These are phyloP conservation scores for Glomus cerebriforme DNA, from an alignment of 192 early-diverging fungal genomes.

Conservation along the genomic window DNA sequence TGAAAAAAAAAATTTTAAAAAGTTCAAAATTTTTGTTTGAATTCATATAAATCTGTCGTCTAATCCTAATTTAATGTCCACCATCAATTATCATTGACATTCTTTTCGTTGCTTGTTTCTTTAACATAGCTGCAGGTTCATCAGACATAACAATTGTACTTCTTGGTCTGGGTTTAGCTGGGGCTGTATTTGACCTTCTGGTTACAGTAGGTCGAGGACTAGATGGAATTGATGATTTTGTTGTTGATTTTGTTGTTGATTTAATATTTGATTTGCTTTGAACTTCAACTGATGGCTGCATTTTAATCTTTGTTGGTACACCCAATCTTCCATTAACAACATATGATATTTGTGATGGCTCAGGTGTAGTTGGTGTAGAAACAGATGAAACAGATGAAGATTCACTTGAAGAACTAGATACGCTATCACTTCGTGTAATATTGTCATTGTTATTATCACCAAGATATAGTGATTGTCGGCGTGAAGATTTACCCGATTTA, in stretches of 20 bases:
- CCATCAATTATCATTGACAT: constrained; percentile 15
- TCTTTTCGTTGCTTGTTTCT: constrained; percentile 5
- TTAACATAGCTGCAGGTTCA: not conserved
- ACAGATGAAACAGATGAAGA: constrained; percentile 21
- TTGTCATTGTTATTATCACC: not conserved
- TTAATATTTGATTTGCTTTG: not conserved
- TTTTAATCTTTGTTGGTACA: not conserved
- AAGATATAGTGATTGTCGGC: not conserved
- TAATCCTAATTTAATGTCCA: not conserved
- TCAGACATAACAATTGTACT: not conserved
- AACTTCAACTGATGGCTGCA: not conserved
- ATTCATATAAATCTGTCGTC: not conserved
- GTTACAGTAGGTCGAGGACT: not conserved
- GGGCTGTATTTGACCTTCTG: not conserved
- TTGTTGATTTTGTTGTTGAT: not conserved
- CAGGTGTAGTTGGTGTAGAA: constrained; percentile 11
- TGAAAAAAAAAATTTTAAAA: not conserved
- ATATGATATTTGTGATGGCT: constrained; percentile 21
- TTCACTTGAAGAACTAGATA: constrained; percentile 25
- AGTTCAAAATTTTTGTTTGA: too few species aligned
- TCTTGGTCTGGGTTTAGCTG: not conserved
- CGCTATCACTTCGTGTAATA: constrained; percentile 1
- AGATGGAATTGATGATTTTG: not conserved
- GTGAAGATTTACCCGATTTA: not conserved
- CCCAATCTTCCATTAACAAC: constrained; percentile 16